These are phyloP conservation scores for Terfezia boudieri DNA, from an alignment of 495 filamentous ascomycete species.

Conservation along the genomic window DNA sequence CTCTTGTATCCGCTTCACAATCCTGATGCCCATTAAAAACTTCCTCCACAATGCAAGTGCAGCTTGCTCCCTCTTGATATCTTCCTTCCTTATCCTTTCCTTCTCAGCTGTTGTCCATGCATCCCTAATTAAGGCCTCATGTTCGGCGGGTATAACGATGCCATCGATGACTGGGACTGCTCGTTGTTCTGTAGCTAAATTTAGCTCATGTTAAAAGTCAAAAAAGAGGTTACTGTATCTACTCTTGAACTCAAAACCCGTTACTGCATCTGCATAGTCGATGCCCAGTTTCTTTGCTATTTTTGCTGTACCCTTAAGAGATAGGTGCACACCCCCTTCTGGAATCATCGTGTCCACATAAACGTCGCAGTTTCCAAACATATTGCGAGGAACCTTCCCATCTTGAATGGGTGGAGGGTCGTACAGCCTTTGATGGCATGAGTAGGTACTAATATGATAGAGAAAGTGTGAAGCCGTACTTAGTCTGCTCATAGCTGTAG, in stretches of 20 bases:
- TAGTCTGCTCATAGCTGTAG: constrained; percentile 15
- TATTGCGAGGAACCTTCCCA: constrained; percentile 80
- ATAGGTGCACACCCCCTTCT: constrained; percentile 59
- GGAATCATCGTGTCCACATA: constrained; percentile 90
- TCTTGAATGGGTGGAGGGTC: constrained; percentile 63
- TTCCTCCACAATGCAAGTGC: constrained; percentile 65
- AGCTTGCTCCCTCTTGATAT: constrained; percentile 54
- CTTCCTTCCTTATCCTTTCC: constrained; percentile 54
- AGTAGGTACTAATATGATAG: background rate
- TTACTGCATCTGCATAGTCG: constrained; percentile 84
- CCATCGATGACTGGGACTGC: constrained; percentile 82
- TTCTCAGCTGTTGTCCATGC: constrained; percentile 64
- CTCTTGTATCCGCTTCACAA: constrained; percentile 51
- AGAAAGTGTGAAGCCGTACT: constrained; percentile 4
- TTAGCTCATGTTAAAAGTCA: background rate
- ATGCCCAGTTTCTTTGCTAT: constrained; percentile 68
- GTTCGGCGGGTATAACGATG: constrained; percentile 65
- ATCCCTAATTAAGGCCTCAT: constrained; percentile 51
- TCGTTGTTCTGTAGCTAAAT: constrained; percentile 42
- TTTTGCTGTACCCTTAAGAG: constrained; percentile 47
- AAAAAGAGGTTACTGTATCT: background rate
- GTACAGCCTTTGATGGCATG: constrained; percentile 5
- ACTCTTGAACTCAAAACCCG: constrained; percentile 67
- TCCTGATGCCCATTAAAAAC: constrained; percentile 63
- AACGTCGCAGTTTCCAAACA: constrained; percentile 91